Conservation (phyloP, 805 yeast species). For the Maudiozyma barnettii region DNA sequence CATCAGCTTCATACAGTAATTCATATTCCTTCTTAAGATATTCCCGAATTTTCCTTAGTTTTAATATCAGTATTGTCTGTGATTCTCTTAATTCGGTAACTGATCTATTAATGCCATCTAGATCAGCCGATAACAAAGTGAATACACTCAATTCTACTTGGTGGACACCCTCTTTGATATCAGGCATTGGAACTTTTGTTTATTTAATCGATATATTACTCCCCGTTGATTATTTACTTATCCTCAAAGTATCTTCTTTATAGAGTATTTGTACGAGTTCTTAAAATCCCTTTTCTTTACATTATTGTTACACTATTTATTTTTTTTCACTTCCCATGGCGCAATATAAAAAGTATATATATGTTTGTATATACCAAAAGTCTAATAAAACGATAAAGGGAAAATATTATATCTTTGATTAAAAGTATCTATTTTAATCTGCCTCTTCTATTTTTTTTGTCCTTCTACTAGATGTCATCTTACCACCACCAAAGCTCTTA, state of each 20-base stretch:
- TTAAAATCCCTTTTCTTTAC: too few species aligned
- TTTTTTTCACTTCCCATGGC: too few species aligned
- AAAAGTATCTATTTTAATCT: background rate
- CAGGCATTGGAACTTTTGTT: background rate
- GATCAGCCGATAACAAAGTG: slow-evolving; percentile 22
- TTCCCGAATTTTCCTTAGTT: slow-evolving; percentile 17
- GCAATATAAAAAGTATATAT: too few species aligned
- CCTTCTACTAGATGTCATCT: background rate
- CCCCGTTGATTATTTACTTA: too few species aligned
- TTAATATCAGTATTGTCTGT: slow-evolving; percentile 23
- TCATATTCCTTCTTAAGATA: slow-evolving; percentile 18
- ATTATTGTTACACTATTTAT: too few species aligned
- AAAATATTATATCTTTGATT: too few species aligned
- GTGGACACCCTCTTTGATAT: slow-evolving; percentile 13
- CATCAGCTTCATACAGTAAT: slow-evolving; percentile 12
- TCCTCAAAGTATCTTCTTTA: too few species aligned
- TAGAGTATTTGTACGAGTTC: too few species aligned
- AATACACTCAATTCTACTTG: slow-evolving; percentile 26
- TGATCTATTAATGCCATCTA: slow-evolving; percentile 26
- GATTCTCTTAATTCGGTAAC: slow-evolving; percentile 26
- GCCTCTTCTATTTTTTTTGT: background rate
- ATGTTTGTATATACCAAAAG: too few species aligned
- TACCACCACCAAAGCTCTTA: slow-evolving; percentile 2
- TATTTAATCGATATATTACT: too few species aligned
- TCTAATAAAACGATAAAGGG: too few species aligned